Base-by-base conservation (phyloP, 1,284 basidiomycete genomes). In the Ustilago bromivora region DNA sequence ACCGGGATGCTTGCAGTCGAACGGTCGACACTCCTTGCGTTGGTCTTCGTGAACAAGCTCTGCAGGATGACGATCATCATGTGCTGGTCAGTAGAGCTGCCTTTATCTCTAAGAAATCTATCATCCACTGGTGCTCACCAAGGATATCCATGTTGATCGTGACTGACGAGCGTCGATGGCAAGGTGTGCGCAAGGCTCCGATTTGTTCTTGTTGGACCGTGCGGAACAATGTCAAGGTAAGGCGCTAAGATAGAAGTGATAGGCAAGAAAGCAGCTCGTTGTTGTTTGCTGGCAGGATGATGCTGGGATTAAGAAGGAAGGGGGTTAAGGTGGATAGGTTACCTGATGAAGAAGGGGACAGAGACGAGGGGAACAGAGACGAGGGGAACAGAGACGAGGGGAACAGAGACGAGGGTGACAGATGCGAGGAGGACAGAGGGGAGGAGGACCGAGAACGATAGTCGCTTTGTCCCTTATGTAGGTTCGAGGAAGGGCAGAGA, bases 41-140 rank as follows among this genome's bases (percentile, higher is more conserved):
- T 80, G 78, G 46, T 82, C 80, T 58, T 82, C 80, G 65, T 82
- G 80, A 6, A 82, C 80, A 8, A 82, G 78, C 35, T 82, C 80
- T 80, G 70, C 31, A 41, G 19, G 32, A 28, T 53, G 51, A 15
- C 12, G 49, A 35, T 9, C 13, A 38, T 13, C 36, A 10, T 38
- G 36, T 38, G 5, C 13, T 13, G 13, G 31, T 52, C 31, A 52
- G 51, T 15, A 52, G 17, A 11, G n/a, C 19, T 46, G 43, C 11
- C 43, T n/a, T 7, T 11, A 46, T 7, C 43, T 19, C n/a, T 13
- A 46, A 34, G 31, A n/a, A 36, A 31, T 19, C 1, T 28, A 28
- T 28, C 23, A 28, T 28, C 23, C 23, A 28, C 23, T 3, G 17
- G n/a, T 9, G 36, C 72, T 72, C 46, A 80, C 78, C 78, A 13